A percentile compares a stretch with the other conserved stretches of the same genome.
Conservation (phyloP, 345 rosid species). For the Lepidium aucheri region DNA sequence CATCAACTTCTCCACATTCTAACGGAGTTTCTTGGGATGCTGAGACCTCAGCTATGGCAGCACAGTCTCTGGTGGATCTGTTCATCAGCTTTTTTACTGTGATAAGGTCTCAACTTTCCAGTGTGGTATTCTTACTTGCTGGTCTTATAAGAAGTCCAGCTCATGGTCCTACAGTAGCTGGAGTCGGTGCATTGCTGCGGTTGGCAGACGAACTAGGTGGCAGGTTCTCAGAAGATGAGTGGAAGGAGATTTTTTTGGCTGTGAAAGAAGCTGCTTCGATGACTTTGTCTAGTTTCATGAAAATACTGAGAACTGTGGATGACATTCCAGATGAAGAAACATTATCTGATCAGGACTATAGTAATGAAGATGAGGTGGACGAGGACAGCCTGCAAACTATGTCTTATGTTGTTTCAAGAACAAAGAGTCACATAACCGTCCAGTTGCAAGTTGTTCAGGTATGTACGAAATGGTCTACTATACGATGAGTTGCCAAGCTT, state of each 20-base stretch:
- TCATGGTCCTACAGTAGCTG: conserved; percentile 77
- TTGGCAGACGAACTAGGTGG: conserved; percentile 59
- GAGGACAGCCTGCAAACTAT: conserved; percentile 70
- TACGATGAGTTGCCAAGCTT: conserved; percentile 3
- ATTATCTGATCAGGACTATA: conserved; percentile 51
- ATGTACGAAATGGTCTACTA: conserved; percentile 1
- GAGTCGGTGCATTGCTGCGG: conserved; percentile 57
- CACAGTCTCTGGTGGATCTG: conserved; percentile 69
- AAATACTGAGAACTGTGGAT: conserved; percentile 64
- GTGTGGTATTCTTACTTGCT: conserved; percentile 54
- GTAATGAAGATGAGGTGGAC: conserved; percentile 52
- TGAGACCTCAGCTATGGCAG: conserved; percentile 65
- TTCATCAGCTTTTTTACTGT: conserved; percentile 50
- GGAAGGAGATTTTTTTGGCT: conserved; percentile 53
- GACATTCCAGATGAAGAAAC: conserved; percentile 47
- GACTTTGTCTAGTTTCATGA: conserved; percentile 56
- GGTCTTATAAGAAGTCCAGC: conserved; percentile 63
- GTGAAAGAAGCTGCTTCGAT: conserved; percentile 67
- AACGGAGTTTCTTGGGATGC: conserved; percentile 66
- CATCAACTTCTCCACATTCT: conserved; percentile 32
- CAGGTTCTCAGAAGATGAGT: conserved; percentile 66
- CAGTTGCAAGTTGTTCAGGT: conserved; percentile 82
- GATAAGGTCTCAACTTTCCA: conserved; percentile 55
- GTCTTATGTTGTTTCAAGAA: conserved; percentile 70
- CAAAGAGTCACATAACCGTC: conserved; percentile 67